Base-by-base conservation (phyloP, 495 filamentous ascomycete genomes). In the Entonaema liquescens region DNA sequence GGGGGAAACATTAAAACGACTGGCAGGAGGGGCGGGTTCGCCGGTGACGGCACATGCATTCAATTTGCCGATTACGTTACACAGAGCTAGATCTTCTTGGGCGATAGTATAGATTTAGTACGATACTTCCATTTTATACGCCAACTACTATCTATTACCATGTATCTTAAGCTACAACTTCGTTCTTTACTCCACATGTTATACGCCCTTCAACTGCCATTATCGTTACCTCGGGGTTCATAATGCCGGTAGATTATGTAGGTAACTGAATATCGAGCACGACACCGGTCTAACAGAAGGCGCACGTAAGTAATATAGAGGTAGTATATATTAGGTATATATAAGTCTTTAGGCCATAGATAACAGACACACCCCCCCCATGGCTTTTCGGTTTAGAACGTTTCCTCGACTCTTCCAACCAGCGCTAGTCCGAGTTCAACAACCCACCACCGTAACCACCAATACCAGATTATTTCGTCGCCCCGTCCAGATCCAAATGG, bases 401-500 rank as follows among this genome's bases (percentile, higher is more conserved):
- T 6, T 64, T 28, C 59, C 62, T 29, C 50, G 62, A 58, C 40
- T 66, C 54, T 73, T 69, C 70, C 70, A 69, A 17, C 61, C 66
- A 33, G 38, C 59, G 7, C 52, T 59, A 44, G 33, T 61, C 29
- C 60, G 70, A 67, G 23, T 59, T 7, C n/a, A n/a, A n/a, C 59
- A 59, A 31, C 64, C 62, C 59, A 53, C 17, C 70, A 56, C 42
- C 58, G 15, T 2, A n/a, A 29, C 49, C 49, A 29, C 49, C 23
- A 17, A 9, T 25, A 5, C 19, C 23, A 23, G 42, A 40, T 70
- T 50, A 62, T 57, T 71, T 25, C 73, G 55, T 4, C 21, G 52
- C 57, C 70, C 60, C 67, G 23, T 65, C 49, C 58, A 67, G 36
- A 61, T 71, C 54, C 79, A 75, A 67, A 86, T 86, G 84, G 77